Conservation (phyloP, 495 filamentous ascomycete genomes). For the Penicillium flavigenum region DNA sequence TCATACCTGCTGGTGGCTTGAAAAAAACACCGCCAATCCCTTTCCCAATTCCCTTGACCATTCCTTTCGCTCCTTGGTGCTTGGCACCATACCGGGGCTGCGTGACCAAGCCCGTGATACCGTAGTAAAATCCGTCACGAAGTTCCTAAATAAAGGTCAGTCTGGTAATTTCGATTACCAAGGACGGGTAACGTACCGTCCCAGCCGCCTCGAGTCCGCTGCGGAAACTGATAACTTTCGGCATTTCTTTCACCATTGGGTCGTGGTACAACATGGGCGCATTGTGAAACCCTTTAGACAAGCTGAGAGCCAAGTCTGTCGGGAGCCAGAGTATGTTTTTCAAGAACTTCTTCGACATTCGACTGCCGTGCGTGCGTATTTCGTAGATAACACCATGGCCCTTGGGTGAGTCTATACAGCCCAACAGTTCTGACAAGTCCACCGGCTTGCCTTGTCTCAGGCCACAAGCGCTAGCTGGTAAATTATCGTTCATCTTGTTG, state of each 20-base stretch:
- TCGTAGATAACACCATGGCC: conserved; percentile 15
- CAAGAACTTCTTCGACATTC: conserved; percentile 59
- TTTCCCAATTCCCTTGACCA: conserved; percentile 74
- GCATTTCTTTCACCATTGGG: conserved; percentile 62
- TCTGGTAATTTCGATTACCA: conserved; percentile 35
- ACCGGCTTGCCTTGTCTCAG: conserved; percentile 18
- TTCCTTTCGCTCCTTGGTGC: conserved; percentile 64
- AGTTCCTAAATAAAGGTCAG: conserved; percentile 61
- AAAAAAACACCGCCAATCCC: conserved; percentile 69
- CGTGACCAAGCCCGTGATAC: conserved; percentile 69
- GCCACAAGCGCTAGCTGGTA: not conserved
- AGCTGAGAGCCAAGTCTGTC: conserved; percentile 73
- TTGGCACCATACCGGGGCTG: conserved; percentile 67
- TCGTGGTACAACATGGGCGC: conserved; percentile 77
- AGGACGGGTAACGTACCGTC: conserved; percentile 55
- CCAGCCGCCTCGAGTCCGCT: conserved; percentile 62
- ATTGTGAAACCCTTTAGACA: conserved; percentile 86
- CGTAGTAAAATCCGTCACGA: conserved; percentile 66
- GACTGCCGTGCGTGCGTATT: conserved; percentile 37
- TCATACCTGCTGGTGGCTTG: conserved; percentile 69
- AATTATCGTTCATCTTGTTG: not conserved
- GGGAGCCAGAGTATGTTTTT: conserved; percentile 71
- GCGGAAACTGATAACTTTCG: conserved; percentile 73
- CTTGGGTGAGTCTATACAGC: conserved; percentile 2
- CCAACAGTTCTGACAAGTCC: conserved; percentile 17